Evolutionary conservation across 129 eudicot genomes (phyloP), one percentile per base, ranked within the genome.

Genomic region (Gnaphalium uliginosum): DNA sequence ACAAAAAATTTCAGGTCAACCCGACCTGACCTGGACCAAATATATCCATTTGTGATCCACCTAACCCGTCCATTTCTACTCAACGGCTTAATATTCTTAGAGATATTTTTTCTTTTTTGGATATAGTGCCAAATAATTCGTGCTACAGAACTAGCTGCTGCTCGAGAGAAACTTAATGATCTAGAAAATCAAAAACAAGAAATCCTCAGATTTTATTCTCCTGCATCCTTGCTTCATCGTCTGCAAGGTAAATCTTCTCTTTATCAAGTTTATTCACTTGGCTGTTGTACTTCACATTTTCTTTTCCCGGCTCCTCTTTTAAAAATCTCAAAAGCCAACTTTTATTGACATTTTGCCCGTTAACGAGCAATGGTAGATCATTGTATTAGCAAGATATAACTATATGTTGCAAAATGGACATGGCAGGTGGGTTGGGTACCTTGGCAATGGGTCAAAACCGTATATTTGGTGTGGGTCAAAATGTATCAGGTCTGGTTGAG

Each of bases 191-290:
- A 81, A 66, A 81, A 81, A 37, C 76, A 75, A 81, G 84, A 81
- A 75, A 81, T 81, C 72, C 80, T 81, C 60, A 69, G 70, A 19
- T 81, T 75, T 37, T 81, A 81, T 76, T 75, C 84, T 68, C 81
- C 84, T 33, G 67, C 73, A 69, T 75, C 81, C 48, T 69, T 81
- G 80, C 81, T 81, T 48, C 67, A 75, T 75, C 81, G 81, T 60
- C 81, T 81, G 24, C 81, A 81, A 75, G 84, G 84, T 75, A 75
- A 39, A 43, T 6, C 8, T 51, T 13, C 2, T 39, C 5, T 6
- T 61, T 8, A 57, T 21, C 51, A 43, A 43, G 17, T 10, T 43
- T 43, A 43, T 43, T 43, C 5, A 43, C 51, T 43, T 13, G 51
- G 17, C 51, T 43, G 18, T 43, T 43, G 17, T 43, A 43, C 18